These are phyloP conservation scores for Dissophora globulifera DNA, from an alignment of 192 early-diverging fungal genomes.

Conservation along the genomic window DNA sequence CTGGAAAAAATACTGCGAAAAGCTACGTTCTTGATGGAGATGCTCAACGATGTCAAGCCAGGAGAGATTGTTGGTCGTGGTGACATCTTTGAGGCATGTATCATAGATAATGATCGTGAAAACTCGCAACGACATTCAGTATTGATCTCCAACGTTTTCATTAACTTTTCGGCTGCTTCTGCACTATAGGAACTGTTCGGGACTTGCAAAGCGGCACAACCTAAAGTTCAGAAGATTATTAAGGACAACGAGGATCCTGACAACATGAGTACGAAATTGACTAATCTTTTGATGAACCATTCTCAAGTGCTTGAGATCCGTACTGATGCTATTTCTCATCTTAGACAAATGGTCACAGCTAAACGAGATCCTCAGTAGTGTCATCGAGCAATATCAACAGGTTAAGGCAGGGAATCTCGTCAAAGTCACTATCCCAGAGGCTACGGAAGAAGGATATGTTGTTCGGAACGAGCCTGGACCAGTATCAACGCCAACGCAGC, in stretches of 20 bases:
- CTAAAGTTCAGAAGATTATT: conserved; percentile 79
- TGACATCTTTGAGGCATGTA: conserved; percentile 60
- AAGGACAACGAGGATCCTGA: conserved; percentile 78
- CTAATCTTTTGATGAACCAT: too few relatives aligned
- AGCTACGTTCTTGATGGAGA: conserved; percentile 79
- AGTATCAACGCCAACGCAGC: background rate
- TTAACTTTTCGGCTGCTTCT: too few relatives aligned
- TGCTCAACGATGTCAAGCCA: conserved; percentile 76
- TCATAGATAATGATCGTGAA: too few relatives aligned
- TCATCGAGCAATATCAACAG: conserved; percentile 75
- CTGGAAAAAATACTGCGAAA: conserved; percentile 85
- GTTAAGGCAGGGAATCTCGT: conserved; percentile 60
- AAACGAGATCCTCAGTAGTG: conserved; percentile 85
- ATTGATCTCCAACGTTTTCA: too few relatives aligned
- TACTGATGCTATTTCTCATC: too few relatives aligned
- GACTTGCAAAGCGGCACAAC: conserved; percentile 75
- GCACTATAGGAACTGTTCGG: conserved; percentile 76
- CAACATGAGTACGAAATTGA: conserved; percentile 75
- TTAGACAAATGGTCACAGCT: conserved; percentile 73
- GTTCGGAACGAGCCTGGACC: background rate
- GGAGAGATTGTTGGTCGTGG: conserved; percentile 59
- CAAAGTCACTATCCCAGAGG: conserved; percentile 33
- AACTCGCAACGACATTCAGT: too few relatives aligned
- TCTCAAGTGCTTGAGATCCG: background rate
- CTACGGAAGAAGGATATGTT: conserved; percentile 6